Percentiles rank a stretch among this genome's conserved stretches.
phyloP scores from a whole-genome alignment of 768 basidiomycete genomes.

The Imleria badia region DNA sequence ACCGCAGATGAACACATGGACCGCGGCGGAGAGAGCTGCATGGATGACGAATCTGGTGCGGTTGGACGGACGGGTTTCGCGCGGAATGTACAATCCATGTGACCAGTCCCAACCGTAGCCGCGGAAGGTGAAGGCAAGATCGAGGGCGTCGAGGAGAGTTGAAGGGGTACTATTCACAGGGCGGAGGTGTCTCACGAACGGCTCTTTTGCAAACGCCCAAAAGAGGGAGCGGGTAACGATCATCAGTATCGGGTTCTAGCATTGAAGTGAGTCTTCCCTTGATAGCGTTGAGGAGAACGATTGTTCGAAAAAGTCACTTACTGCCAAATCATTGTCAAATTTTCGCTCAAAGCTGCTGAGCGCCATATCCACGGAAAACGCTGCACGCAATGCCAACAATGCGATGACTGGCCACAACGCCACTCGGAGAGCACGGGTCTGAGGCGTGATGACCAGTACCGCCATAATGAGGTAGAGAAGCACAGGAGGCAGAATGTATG shows the following conservation, averaged over 20 bases:
- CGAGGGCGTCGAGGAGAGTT: neutral
- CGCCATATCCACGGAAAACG: neutral
- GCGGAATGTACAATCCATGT: neutral
- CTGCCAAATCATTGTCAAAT: neutral
- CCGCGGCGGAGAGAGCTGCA: neutral
- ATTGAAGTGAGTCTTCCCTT: neutral
- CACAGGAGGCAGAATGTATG: neutral
- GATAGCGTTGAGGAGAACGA: neutral
- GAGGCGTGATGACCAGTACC: neutral
- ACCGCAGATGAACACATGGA: neutral
- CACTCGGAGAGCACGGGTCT: neutral
- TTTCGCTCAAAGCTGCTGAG: neutral
- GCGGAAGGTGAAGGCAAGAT: neutral
- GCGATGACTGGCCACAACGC: neutral
- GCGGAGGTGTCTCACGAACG: neutral
- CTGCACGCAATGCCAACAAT: neutral
- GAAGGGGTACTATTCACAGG: neutral
- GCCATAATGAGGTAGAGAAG: neutral
- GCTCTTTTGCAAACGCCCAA: neutral
- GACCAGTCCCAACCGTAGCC: neutral
- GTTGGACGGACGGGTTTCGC: neutral
- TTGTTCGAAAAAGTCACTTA: neutral
- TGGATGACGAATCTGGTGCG: neutral
- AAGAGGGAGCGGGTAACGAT: neutral
- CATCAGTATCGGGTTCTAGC: neutral